Evolutionary conservation across 2,329 filamentous ascomycete species (phyloP).

Genomic region (Scopulariopsis brevicaulis): DNA sequence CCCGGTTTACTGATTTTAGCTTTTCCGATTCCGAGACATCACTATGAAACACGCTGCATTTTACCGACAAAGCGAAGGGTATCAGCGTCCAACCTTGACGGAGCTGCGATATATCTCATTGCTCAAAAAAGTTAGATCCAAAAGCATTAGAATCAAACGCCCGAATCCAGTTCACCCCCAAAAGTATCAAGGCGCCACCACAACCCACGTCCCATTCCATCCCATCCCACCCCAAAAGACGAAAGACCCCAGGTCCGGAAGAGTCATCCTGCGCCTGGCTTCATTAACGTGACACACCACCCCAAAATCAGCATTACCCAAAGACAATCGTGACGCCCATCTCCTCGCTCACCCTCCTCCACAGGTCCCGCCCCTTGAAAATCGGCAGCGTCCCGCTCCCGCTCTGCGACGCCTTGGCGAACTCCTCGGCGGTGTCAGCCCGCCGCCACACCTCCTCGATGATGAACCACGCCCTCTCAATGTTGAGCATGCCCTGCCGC

Average conservation of each 20-base stretch:
- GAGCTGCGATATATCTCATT: background rate
- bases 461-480: conserved; percentile 47
- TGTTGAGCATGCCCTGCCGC: conserved; percentile 55
- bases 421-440: conserved; percentile 24
- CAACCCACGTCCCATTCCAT: background rate
- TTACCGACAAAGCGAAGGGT: conserved; percentile 6
- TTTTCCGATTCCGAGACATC: background rate
- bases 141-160: background rate
- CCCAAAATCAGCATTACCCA: conserved; percentile 25
- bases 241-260: background rate
- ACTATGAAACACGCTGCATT: conserved; percentile 6
- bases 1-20: background rate
- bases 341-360: conserved; percentile 45
- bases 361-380: conserved; percentile 28
- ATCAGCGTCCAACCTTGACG: conserved; percentile 2
- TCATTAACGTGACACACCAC: background rate
- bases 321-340: conserved; percentile 50
- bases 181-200: background rate
- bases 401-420: conserved; percentile 4
- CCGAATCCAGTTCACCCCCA: background rate
- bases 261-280: background rate
- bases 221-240: background rate
- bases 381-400: conserved; percentile 2
- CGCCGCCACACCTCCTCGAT: conserved; percentile 50
- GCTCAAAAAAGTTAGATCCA: background rate